phyloP scores from a whole-genome alignment of 306 rosid species.

The Cercis canadensis region DNA sequence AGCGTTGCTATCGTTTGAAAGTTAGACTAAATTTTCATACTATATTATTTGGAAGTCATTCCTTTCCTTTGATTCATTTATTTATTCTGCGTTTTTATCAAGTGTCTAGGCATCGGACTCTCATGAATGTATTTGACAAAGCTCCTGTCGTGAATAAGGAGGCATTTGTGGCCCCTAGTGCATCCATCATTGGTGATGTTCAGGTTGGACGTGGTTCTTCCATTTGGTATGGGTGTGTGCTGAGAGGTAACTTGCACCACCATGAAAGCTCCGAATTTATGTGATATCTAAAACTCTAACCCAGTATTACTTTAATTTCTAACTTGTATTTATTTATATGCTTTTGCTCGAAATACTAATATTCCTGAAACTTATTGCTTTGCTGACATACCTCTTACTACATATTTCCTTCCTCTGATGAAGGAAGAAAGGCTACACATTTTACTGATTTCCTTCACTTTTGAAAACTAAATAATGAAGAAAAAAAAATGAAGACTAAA shows the following conservation, averaged over 20 bases:
- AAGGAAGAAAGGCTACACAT: neutral
- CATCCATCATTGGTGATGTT: conserved; percentile 83
- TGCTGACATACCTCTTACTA: neutral
- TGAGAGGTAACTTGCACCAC: conserved; percentile 69
- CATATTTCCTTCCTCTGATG: conserved; percentile 11
- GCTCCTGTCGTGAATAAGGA: conserved; percentile 76
- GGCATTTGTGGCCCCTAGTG: conserved; percentile 91
- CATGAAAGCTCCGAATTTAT: neutral
- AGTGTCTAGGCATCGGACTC: conserved; percentile 95
- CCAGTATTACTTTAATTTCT: neutral
- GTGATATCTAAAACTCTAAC: neutral
- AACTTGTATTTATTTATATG: neutral
- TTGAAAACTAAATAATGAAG: neutral
- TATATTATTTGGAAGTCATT: neutral
- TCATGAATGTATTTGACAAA: conserved; percentile 85
- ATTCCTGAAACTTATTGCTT: neutral
- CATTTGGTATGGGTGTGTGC: conserved; percentile 96
- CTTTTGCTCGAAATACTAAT: conserved; percentile 2
- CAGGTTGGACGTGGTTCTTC: conserved; percentile 77
- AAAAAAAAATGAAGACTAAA: too few species aligned
- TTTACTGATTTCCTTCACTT: conserved; percentile 5
- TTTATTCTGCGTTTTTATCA: neutral
- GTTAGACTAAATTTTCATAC: neutral
- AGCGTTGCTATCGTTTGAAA: too few species aligned
- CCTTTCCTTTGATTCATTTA: neutral